Evolutionary conservation across 1,139 yeast genomes (phyloP).

Genomic region (Yamadazyma atlantica): DNA sequence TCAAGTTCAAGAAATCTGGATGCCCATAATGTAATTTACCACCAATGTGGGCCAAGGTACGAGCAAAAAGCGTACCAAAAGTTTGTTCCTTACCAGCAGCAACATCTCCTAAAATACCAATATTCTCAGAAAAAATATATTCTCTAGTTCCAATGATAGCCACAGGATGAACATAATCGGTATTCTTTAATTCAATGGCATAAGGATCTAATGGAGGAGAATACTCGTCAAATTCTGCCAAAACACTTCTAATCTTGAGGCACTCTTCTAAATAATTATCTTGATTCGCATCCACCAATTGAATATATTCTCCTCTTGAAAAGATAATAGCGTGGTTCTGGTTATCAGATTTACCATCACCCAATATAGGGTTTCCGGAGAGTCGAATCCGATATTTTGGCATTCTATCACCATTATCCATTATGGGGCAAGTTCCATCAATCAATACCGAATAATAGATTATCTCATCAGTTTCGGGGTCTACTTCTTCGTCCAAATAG

Average conservation of each 20-base stretch:
- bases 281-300: conserved; percentile 56
- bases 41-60: conserved; percentile 56
- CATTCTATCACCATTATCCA: conserved; percentile 32
- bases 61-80: conserved; percentile 54
- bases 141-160: conserved; percentile 58
- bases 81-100: conserved; percentile 62
- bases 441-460: conserved; percentile 36
- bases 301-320: conserved; percentile 54
- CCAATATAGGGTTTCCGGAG: conserved; percentile 55
- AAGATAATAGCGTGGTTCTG: conserved; percentile 53
- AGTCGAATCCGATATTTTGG: conserved; percentile 47
- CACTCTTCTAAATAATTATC: conserved; percentile 59
- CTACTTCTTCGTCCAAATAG: conserved; percentile 37
- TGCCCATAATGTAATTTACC: conserved; percentile 59
- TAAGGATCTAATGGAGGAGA: conserved; percentile 34
- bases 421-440: conserved; percentile 46
- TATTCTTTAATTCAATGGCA: conserved; percentile 22
- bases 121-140: conserved; percentile 54
- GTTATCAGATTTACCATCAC: conserved; percentile 59
- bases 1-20: conserved; percentile 51
- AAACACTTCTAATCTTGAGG: conserved; percentile 49
- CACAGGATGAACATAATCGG: conserved; percentile 38
- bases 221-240: conserved; percentile 52
- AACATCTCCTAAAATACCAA: conserved; percentile 54
- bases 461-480: conserved; percentile 22